Evolutionary conservation across 2,329 filamentous ascomycete genomes (phyloP), one percentile per base, ranked within the genome.

Genomic region (Monilinia fructigena): DNA sequence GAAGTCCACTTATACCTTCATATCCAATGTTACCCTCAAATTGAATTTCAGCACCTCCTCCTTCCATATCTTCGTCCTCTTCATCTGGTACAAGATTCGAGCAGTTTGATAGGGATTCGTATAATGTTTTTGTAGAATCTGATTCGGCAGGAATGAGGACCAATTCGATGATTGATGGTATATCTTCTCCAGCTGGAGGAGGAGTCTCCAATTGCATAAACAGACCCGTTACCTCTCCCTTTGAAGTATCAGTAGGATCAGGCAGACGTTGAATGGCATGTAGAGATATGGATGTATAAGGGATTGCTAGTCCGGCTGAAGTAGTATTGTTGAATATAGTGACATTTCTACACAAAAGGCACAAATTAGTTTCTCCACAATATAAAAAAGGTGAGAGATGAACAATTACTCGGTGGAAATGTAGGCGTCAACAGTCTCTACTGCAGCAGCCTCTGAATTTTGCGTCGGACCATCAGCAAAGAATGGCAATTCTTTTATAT

Each of bases 31-130:
- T 75, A 4, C 81, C 81, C 72, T 88, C 86, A 61, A 88, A 86
- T 4, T 87, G 77, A 47, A 88, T 85, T 31, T 75, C 81, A 1
- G 42, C 42, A 38, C 53, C 52, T 48, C 38, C 62, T 0, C 83
- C 84, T 0, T 85, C 85, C 1, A 84, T 86, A 1, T 85, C 86
- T 0, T 76, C 78, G 16, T 83, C 85, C 3, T 82, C 85, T 12
- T 81, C 80, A 72, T 93, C 90, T 0, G 90, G 90, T 74, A 93
- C 88, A 18, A 93, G 79, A 73, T 93, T 89, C 4, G 90, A 90
- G 78, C 91, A 93, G 28, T 83, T 83, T 1, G 89, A 88, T 68
- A 93, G 86, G 48, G 91, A 90, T 23, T 85, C 82, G 78, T 87
- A 93, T 72, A 75, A 48, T 69, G 67, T 31, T 73, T 76, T 68